A percentile compares a stretch with the other conserved stretches of the same genome.
These are phyloP conservation scores for Neospermospora avenae DNA, from an alignment of 2,329 filamentous ascomycete species.

Conservation along the genomic window DNA sequence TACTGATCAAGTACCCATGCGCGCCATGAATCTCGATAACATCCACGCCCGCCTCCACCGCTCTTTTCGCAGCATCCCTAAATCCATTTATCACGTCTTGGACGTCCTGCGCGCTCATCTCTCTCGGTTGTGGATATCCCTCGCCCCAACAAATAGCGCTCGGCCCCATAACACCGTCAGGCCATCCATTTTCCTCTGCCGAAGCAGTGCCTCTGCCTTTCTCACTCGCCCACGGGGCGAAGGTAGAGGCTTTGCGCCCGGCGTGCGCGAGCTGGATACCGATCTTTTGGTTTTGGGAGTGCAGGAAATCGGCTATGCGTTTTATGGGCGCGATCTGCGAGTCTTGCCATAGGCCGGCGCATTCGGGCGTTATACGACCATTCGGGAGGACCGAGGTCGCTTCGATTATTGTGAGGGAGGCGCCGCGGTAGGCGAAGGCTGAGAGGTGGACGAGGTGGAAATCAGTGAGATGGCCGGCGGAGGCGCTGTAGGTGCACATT, in stretches of 20 bases:
- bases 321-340: constrained; percentile 37
- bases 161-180: constrained; percentile 45
- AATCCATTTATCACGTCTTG: constrained; percentile 37
- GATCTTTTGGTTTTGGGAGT: constrained; percentile 57
- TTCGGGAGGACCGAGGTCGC: constrained; percentile 35
- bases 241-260: constrained; percentile 44
- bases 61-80: constrained; percentile 35
- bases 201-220: constrained; percentile 29
- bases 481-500: constrained; percentile 43
- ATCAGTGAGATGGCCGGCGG: constrained; percentile 33
- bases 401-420: constrained; percentile 36
- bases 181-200: constrained; percentile 39
- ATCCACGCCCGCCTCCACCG: constrained; percentile 53
- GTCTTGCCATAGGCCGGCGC: constrained; percentile 37
- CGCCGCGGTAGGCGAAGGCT: constrained; percentile 34
- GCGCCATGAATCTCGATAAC: constrained; percentile 61
- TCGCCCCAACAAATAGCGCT: constrained; percentile 57
- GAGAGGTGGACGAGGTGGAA: constrained; percentile 35
- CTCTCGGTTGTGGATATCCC: constrained; percentile 52
- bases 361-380: constrained; percentile 35
- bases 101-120: constrained; percentile 48
- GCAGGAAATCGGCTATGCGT: constrained; percentile 41
- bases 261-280: constrained; percentile 69
- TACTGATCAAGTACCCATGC: constrained; percentile 64
- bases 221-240: constrained; percentile 37